Evolutionary conservation across 2,329 filamentous ascomycete species (phyloP).

Genomic region (Exophiala aquamarina): DNA sequence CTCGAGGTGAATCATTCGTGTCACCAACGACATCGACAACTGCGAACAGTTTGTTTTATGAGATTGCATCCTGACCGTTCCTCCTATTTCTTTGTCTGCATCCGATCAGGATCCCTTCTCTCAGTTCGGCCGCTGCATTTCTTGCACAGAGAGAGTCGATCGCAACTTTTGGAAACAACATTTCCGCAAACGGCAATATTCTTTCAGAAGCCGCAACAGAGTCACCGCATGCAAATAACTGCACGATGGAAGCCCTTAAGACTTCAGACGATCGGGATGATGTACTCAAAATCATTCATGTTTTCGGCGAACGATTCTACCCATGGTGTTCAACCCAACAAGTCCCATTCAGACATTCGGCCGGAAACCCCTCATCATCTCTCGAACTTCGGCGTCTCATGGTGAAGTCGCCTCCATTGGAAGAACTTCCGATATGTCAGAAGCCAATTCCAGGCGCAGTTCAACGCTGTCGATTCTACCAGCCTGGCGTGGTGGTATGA

Average conservation of each 20-base stretch:
- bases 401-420: background rate
- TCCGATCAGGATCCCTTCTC: constrained; percentile 18
- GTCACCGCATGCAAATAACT: constrained; percentile 15
- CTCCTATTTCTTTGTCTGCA: constrained; percentile 10
- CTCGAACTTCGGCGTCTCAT: background rate
- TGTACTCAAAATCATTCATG: constrained; percentile 2
- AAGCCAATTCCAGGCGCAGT: background rate
- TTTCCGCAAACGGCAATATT: constrained; percentile 25
- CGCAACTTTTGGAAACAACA: constrained; percentile 7
- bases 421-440: constrained; percentile 7
- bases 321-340: constrained; percentile 20
- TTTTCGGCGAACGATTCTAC: background rate
- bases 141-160: background rate
- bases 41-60: constrained; percentile 14
- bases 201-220: constrained; percentile 14
- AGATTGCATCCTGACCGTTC: too few relatives aligned
- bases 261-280: constrained; percentile 8
- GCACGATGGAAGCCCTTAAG: constrained; percentile 17
- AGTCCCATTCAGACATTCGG: constrained; percentile 19
- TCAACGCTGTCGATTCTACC: constrained; percentile 3
- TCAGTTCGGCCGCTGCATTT: constrained; percentile 1
- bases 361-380: constrained; percentile 9
- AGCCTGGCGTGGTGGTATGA: constrained; percentile 13
- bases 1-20: constrained; percentile 19
- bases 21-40: constrained; percentile 16